A percentile compares a stretch with the other conserved stretches of the same genome.
phyloP scores from a whole-genome alignment of 305 asterid genomes.

The Vinca major region DNA sequence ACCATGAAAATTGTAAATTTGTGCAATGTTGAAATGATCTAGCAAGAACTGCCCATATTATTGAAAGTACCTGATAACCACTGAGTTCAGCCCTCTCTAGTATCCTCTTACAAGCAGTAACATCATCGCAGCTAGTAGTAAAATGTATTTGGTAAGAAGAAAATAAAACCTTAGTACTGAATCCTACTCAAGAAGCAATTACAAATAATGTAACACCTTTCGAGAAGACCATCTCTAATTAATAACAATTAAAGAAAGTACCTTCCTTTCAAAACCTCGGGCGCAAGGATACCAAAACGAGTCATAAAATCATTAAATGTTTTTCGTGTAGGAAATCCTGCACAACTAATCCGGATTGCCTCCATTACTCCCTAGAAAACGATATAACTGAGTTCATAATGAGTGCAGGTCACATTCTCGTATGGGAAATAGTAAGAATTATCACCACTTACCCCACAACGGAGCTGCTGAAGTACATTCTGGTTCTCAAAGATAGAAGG shows the following conservation, averaged over 20 bases:
- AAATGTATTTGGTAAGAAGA: slow-evolving; percentile 8
- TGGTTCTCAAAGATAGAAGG: slow-evolving; percentile 78
- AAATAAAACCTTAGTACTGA: background rate
- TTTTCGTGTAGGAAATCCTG: slow-evolving; percentile 92
- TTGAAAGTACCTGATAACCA: slow-evolving; percentile 73
- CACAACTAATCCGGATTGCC: slow-evolving; percentile 96
- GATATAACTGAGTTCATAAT: slow-evolving; percentile 17
- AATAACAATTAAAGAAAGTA: slow-evolving; percentile 18
- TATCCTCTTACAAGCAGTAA: slow-evolving; percentile 47
- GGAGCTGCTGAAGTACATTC: slow-evolving; percentile 83
- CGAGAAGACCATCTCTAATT: slow-evolving; percentile 8
- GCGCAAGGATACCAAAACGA: slow-evolving; percentile 70
- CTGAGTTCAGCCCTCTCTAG: slow-evolving; percentile 48
- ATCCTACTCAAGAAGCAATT: background rate
- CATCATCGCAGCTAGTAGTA: slow-evolving; percentile 42
- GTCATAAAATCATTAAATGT: slow-evolving; percentile 57
- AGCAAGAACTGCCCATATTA: background rate
- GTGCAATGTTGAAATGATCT: background rate
- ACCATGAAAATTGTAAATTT: background rate
- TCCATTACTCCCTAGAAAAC: slow-evolving; percentile 80
- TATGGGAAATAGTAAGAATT: slow-evolving; percentile 9
- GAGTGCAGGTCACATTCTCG: slow-evolving; percentile 13
- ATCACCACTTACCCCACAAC: slow-evolving; percentile 68
- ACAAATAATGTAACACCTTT: background rate
- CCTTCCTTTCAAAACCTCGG: slow-evolving; percentile 50